Evolutionary conservation across 2,329 filamentous ascomycete species (phyloP).

Genomic region (Coleophoma eucalyptorum): DNA sequence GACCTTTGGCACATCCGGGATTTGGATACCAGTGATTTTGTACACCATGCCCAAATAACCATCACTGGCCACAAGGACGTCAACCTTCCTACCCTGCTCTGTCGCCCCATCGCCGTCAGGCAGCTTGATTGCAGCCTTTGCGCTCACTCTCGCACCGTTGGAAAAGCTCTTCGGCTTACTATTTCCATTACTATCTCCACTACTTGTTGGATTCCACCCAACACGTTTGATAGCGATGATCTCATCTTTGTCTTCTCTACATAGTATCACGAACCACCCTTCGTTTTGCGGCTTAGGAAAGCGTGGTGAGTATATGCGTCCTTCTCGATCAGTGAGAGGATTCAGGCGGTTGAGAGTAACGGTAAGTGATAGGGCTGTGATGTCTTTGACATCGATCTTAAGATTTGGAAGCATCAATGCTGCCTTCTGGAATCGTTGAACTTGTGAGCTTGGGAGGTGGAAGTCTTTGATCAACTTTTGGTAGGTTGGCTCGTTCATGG

Average conservation of each 20-base stretch:
- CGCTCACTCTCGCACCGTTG: conserved; percentile 43
- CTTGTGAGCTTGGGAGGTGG: conserved; percentile 34
- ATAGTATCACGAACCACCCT: conserved; percentile 84
- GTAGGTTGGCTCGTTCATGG: conserved; percentile 23
- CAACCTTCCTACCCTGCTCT: conserved; percentile 52
- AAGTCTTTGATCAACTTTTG: conserved; percentile 46
- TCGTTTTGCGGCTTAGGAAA: conserved; percentile 96
- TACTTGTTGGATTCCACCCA: conserved; percentile 55
- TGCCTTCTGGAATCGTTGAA: conserved; percentile 47
- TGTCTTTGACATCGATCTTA: conserved; percentile 52
- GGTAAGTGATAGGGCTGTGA: conserved; percentile 60
- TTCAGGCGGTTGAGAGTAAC: conserved; percentile 67
- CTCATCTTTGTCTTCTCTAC: conserved; percentile 64
- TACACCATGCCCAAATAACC: conserved; percentile 73
- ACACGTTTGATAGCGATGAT: conserved; percentile 83
- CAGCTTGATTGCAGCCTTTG: conserved; percentile 56
- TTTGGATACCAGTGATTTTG: conserved; percentile 22
- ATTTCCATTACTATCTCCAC: conserved; percentile 16
- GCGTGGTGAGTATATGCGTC: conserved; percentile 77
- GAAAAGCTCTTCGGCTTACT: conserved; percentile 25
- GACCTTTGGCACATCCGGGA: conserved; percentile 19
- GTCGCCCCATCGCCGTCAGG: conserved; percentile 31
- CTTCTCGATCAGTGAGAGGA: conserved; percentile 57
- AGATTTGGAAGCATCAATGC: conserved; percentile 67
- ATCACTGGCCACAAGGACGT: conserved; percentile 80